A percentile compares a stretch with the other conserved stretches of the same genome.
These are phyloP conservation scores for Chytriomyces sp. DNA, from an alignment of 192 early-diverging fungal species.

Conservation along the genomic window DNA sequence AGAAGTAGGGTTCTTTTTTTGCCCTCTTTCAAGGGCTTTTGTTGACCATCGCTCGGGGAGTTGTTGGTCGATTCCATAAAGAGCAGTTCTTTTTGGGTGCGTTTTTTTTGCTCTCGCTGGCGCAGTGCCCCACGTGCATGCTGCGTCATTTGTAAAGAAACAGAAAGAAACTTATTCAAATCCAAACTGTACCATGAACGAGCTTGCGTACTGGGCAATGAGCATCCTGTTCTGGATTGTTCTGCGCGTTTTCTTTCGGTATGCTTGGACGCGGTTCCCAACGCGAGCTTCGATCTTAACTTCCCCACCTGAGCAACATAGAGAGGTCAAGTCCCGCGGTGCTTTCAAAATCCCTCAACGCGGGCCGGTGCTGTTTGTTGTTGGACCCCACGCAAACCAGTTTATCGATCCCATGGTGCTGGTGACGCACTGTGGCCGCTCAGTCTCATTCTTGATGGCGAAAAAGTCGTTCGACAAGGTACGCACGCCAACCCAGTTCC, in stretches of 20 bases:
- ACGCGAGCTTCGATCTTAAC: slow-evolving; percentile 22
- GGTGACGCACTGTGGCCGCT: slow-evolving; percentile 77
- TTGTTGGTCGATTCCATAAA: no score
- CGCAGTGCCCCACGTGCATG: not conserved
- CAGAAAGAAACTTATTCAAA: not conserved
- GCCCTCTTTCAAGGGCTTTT: not conserved
- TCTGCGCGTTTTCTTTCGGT: slow-evolving; percentile 36
- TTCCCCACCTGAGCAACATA: slow-evolving; percentile 6
- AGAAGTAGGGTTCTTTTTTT: not conserved
- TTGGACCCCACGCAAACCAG: slow-evolving; percentile 62
- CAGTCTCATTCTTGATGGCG: slow-evolving; percentile 67
- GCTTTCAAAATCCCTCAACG: slow-evolving; percentile 54
- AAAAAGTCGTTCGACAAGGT: slow-evolving; percentile 36
- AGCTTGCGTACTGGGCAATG: slow-evolving; percentile 8
- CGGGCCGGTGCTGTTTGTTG: slow-evolving; percentile 95
- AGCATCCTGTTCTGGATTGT: slow-evolving; percentile 13
- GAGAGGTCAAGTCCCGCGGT: slow-evolving; percentile 73
- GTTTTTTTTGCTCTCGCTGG: not conserved
- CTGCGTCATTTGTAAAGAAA: not conserved
- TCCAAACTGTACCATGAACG: slow-evolving; percentile 3
- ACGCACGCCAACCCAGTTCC: no score
- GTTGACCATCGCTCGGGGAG: not conserved
- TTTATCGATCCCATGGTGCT: slow-evolving; percentile 95
- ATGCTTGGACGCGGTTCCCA: not conserved
- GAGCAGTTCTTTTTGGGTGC: no score